phyloP scores from a whole-genome alignment of 306 rosid species.

The Ochetophila trinervis region DNA sequence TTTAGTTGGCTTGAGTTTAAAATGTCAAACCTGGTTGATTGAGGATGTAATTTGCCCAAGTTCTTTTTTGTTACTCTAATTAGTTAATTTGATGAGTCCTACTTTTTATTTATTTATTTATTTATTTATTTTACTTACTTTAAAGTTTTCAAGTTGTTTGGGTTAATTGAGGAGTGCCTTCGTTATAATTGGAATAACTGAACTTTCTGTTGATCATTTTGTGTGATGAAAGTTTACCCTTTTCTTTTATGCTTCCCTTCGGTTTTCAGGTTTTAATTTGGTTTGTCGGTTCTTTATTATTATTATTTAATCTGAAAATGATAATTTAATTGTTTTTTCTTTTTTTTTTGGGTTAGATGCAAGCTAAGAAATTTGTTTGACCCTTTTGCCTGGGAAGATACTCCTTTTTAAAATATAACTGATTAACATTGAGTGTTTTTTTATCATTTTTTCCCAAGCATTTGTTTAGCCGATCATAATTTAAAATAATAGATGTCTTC shows the following conservation, averaged over 20 bases:
- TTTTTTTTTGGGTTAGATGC: no score
- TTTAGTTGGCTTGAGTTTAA: neutral
- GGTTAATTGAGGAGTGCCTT: neutral
- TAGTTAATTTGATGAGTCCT: neutral
- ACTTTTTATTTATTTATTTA: neutral
- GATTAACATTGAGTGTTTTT: no score
- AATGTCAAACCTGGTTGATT: neutral
- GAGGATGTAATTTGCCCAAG: neutral
- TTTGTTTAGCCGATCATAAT: no score
- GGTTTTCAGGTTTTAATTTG: no score
- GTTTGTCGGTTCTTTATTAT: neutral
- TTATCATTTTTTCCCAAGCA: no score
- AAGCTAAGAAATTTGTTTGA: no score
- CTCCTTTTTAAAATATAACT: no score
- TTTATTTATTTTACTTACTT: no score
- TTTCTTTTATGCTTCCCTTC: neutral
- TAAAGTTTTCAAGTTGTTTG: slow-evolving; percentile 5
- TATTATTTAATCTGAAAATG: neutral
- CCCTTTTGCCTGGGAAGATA: no score
- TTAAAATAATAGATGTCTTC: no score
- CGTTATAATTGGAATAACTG: neutral
- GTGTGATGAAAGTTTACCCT: neutral
- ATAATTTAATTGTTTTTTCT: no score
- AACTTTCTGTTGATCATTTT: neutral
- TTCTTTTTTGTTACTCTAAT: neutral